A percentile compares a stretch with the other conserved stretches of the same genome.
These are phyloP conservation scores for Sporobolomyces pararoseus DNA, from an alignment of 768 basidiomycete genomes.

Conservation along the genomic window DNA sequence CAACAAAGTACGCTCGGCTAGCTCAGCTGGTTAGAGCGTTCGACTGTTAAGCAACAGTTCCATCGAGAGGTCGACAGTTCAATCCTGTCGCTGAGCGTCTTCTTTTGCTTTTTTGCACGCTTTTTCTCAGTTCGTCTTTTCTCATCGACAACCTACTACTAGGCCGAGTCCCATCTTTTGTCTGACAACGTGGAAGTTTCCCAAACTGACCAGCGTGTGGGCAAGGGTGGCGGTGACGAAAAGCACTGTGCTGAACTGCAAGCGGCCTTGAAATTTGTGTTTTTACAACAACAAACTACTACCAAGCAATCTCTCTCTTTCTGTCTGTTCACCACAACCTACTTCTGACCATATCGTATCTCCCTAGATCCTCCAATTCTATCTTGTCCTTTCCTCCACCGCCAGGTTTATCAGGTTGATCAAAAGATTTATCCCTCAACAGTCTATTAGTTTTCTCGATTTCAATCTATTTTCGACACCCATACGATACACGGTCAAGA, in stretches of 20 bases:
- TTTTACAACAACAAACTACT: too few relatives aligned
- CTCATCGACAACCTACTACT: too few relatives aligned
- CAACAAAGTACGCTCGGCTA: conserved; percentile 6
- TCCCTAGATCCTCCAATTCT: conserved; percentile 15
- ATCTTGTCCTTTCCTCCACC: conserved; percentile 10
- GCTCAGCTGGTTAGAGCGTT: conserved; percentile 24
- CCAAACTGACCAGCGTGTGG: too few relatives aligned
- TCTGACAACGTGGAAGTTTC: too few relatives aligned
- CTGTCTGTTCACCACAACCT: conserved; percentile 43
- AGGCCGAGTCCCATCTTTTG: too few relatives aligned
- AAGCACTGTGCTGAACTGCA: too few relatives aligned
- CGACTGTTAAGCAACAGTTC: conserved; percentile 12
- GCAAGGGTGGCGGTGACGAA: too few relatives aligned
- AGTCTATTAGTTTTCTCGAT: conserved; percentile 46
- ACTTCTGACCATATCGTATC: conserved; percentile 43
- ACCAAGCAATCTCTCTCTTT: too few relatives aligned
- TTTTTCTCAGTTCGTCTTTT: background rate
- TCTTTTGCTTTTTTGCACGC: background rate
- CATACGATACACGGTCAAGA: background rate
- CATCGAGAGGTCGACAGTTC: conserved; percentile 22
- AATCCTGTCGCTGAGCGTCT: conserved; percentile 17
- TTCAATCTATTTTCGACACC: background rate
- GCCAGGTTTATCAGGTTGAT: background rate
- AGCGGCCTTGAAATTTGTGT: too few relatives aligned
- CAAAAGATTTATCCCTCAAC: background rate